phyloP scores from a whole-genome alignment of 108 stramenopile species.

The Hondaea fermentalgiana region DNA sequence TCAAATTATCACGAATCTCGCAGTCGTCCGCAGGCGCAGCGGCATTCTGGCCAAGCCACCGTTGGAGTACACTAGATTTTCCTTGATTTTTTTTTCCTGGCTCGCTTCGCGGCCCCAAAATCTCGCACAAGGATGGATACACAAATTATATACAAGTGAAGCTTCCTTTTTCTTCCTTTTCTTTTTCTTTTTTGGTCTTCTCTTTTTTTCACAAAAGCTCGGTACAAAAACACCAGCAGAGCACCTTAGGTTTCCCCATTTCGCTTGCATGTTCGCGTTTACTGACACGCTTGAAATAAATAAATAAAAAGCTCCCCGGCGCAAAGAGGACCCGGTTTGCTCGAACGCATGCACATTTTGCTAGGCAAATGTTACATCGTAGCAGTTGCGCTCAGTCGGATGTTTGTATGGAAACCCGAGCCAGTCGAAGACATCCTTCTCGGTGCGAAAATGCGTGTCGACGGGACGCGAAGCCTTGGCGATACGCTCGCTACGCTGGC shows the following conservation, averaged over 20 bases:
- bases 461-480: not conserved
- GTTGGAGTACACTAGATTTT: too few species aligned
- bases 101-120: not conserved
- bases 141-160: not conserved
- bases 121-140: not conserved
- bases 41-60: too few species aligned
- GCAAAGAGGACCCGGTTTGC: too few species aligned
- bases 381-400: constrained; percentile 15
- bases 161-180: not conserved
- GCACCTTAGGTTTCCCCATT: not conserved
- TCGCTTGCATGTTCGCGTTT: too few species aligned
- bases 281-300: too few species aligned
- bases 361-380: not conserved
- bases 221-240: not conserved
- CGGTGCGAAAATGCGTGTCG: not conserved
- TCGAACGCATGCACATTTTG: too few species aligned
- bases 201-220: not conserved
- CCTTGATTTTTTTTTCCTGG: too few species aligned
- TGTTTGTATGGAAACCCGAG: constrained; percentile 22
- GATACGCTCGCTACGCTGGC: not conserved
- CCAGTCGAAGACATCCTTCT: constrained; percentile 14
- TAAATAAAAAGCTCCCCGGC: too few species aligned
- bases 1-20: too few species aligned
- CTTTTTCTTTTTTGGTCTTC: not conserved
- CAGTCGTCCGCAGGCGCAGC: too few species aligned